Evolutionary conservation across 2,329 filamentous ascomycete genomes (phyloP), one percentile per base, ranked within the genome.

Genomic region (Arthrobotrys conoides): DNA sequence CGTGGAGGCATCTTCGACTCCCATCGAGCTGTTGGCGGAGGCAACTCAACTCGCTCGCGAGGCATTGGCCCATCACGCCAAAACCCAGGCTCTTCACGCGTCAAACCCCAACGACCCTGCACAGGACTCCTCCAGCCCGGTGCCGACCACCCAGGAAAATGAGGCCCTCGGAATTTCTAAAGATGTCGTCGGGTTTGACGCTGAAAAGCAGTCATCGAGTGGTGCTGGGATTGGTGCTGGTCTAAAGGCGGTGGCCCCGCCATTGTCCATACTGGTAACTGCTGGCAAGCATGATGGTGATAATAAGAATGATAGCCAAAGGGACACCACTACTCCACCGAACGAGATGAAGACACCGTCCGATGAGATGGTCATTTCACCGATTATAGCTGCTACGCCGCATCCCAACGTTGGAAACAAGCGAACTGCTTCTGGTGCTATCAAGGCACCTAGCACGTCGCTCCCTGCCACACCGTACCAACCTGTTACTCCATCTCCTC

Each of bases 11-110:
- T 55, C 64, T 22, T 64, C 38, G 4, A 70, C 65, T n/a, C 59
- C 73, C 66, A 77, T 77, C 73, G 73, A 71, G 18, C 44, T 77
- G 38, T 49, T 77, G 49, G 73, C 73, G 10, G 73, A 77, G 73
- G 73, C 73, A 38, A 77, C 73, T 46, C 59, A 71, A 61, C 73
- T 77, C 36, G 73, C 73, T 71, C 73, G 73, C 73, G 73, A 77
- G 36, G 73, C 73, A 77, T 71, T 77, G 73, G 73, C 73, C 27
- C 49, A 69, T 53, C 63, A 70, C 51, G 61, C 72, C 49, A 72
- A 66, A 66, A 30, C 46, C 36, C 59, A 55, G 33, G 27, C 49
- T 18, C 49, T 57, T 41, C 49, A 71, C 65, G 57, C 66, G 55
- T 71, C 67, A 71, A 66, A 75, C 63, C 63, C 69, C 27, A 38